Evolutionary conservation across 2,329 filamentous ascomycete species (phyloP).

Genomic region (Monosporascus sp.): DNA sequence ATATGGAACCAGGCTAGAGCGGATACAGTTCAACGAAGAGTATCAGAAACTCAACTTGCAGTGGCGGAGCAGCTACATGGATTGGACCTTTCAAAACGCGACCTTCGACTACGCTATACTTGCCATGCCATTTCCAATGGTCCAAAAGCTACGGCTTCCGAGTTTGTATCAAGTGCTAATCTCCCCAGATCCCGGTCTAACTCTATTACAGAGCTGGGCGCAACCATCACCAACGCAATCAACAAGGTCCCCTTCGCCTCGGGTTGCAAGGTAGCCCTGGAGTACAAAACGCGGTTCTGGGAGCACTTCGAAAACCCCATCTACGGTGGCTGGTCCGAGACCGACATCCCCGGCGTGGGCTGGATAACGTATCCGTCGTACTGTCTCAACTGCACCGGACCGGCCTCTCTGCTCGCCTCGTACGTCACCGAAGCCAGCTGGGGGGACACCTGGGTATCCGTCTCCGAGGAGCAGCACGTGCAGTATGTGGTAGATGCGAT

Average conservation of each 20-base stretch:
- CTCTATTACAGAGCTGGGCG: conserved; percentile 24
- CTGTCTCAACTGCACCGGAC: conserved; percentile 57
- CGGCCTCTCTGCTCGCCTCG: conserved; percentile 55
- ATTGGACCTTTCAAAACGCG: conserved; percentile 35
- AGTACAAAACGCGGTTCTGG: conserved; percentile 62
- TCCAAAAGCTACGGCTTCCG: conserved; percentile 55
- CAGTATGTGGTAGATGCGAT: conserved; percentile 59
- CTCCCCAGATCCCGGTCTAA: not conserved
- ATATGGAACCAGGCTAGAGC: conserved; percentile 51
- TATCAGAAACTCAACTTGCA: conserved; percentile 51
- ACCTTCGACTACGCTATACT: conserved; percentile 64
- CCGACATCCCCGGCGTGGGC: conserved; percentile 56
- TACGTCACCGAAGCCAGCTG: conserved; percentile 43
- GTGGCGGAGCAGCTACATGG: conserved; percentile 43
- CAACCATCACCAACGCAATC: conserved; percentile 42
- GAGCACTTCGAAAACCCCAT: conserved; percentile 49
- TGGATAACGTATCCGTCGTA: conserved; percentile 63
- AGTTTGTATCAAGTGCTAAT: conserved; percentile 9
- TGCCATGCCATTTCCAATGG: conserved; percentile 57
- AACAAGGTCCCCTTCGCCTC: conserved; percentile 36
- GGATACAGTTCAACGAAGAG: conserved; percentile 45
- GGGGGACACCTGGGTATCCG: conserved; percentile 34
- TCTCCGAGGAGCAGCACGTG: conserved; percentile 56
- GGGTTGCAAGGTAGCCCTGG: conserved; percentile 57
- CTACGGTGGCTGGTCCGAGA: conserved; percentile 56